Evolutionary conservation across 2,329 filamentous ascomycete species (phyloP), one percentile per base, ranked within the genome.

Genomic region (Neonectria faginata): DNA sequence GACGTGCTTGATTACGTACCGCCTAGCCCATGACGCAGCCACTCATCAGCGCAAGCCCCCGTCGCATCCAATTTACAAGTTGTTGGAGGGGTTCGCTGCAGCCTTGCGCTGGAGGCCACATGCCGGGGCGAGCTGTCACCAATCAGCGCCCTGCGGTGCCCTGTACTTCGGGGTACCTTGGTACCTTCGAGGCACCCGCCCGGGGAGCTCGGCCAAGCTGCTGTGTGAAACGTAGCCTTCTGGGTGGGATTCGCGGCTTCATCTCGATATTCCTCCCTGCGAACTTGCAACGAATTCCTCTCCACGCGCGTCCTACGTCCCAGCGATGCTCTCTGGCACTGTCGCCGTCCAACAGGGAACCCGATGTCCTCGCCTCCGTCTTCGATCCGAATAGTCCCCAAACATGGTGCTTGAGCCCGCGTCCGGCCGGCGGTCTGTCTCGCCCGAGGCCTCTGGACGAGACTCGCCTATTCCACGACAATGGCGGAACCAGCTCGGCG

Each of bases 381-480:
- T 55, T 65, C 59, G 57, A 68, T 64, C 59, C 56, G 62, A 65
- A 66, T 57, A 68, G 58, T 67, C 70, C 68, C 70, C 70, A 75
- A 81, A 68, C 72, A 92, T 92, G 90, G 84, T 88, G 76, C 87
- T 89, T 82, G 89, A 92, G 79, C 83, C 85, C 62, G 83, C 81
- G 70, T 79, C 82, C 69, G 81, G 82, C 70, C 85, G 85, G 65
- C 85, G 85, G 74, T 89, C 88, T 62, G 81, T 83, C 72, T 96
- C 94, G 67, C 93, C 93, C 74, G 89, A 92, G 77, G 94, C 91
- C 85, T 96, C 93, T 78, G 93, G 93, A 68, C 91, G 92, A 76
- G 88, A 89, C 69, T 93, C 92, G 77, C 93, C 91, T 69, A 89
- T 89, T 44, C 86, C 88, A 68, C 89, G 91, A 77, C 90, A 92